phyloP scores from a whole-genome alignment of 352 stramenopile genomes.

The Phytophthora capsici region DNA sequence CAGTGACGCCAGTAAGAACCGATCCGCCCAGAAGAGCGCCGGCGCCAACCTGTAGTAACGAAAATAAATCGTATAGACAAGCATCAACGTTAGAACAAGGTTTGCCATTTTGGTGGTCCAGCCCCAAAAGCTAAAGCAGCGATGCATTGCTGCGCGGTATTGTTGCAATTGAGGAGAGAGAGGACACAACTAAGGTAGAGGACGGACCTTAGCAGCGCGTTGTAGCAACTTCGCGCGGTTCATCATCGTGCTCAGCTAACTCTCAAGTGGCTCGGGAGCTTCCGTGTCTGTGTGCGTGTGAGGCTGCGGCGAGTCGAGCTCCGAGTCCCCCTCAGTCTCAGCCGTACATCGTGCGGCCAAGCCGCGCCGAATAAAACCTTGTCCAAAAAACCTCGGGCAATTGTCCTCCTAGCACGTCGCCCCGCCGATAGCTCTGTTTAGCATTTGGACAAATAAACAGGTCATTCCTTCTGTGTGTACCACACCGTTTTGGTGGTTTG shows the following conservation, averaged over 20 bases:
- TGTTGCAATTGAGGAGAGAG: too few relatives aligned
- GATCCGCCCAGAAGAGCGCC: slow-evolving; percentile 74
- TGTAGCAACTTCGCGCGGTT: slow-evolving; percentile 79
- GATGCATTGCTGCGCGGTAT: neutral
- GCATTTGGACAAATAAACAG: neutral
- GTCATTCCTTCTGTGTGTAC: slow-evolving; percentile 18
- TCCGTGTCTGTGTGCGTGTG: slow-evolving; percentile 53
- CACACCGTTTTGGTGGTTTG: slow-evolving; percentile 31
- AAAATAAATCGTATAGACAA: slow-evolving; percentile 22
- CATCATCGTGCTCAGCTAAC: slow-evolving; percentile 69
- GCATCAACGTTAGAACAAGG: slow-evolving; percentile 13
- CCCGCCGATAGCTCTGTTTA: neutral
- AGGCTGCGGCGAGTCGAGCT: slow-evolving; percentile 26
- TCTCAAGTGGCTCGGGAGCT: slow-evolving; percentile 47
- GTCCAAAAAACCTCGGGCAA: slow-evolving; percentile 21
- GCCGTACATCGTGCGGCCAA: slow-evolving; percentile 33
- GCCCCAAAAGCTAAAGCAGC: slow-evolving; percentile 10
- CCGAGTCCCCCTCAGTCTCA: slow-evolving; percentile 30
- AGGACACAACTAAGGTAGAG: too few relatives aligned
- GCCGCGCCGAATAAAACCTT: slow-evolving; percentile 26
- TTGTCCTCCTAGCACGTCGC: slow-evolving; percentile 20
- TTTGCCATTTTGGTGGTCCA: slow-evolving; percentile 79
- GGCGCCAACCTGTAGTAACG: slow-evolving; percentile 59
- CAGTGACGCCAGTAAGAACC: slow-evolving; percentile 82
- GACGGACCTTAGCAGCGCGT: slow-evolving; percentile 74